Evolutionary conservation across 371 early-diverging fungal species (phyloP).

Genomic region (Racocetra persica): DNA sequence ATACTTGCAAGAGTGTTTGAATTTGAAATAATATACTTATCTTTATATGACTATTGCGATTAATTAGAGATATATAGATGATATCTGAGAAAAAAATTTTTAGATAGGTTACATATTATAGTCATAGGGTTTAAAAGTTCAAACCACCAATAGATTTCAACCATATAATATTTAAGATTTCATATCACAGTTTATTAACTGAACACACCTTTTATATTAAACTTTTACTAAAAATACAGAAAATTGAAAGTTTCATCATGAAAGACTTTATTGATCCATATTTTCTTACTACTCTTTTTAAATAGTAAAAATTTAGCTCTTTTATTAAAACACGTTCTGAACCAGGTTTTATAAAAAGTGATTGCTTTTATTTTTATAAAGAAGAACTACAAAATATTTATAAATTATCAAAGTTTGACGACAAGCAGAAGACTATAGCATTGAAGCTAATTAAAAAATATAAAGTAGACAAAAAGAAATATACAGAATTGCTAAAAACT

Average conservation of each 20-base stretch:
- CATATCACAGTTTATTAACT: too few relatives aligned
- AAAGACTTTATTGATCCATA: too few relatives aligned
- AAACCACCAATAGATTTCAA: too few relatives aligned
- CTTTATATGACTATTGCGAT: not conserved
- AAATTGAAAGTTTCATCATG: too few relatives aligned
- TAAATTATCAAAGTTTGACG: conserved; percentile 1
- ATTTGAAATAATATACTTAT: conserved; percentile 16
- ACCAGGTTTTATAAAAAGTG: conserved; percentile 5
- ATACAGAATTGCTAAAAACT: conserved; percentile 21
- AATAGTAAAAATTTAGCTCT: conserved; percentile 19
- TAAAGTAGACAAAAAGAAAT: conserved; percentile 8
- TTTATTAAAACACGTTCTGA: conserved; percentile 19
- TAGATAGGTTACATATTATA: too few relatives aligned
- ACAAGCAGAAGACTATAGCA: conserved; percentile 12
- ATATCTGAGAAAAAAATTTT: too few relatives aligned
- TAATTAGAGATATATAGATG: too few relatives aligned
- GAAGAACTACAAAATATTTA: conserved; percentile 29
- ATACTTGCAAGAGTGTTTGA: conserved; percentile 22
- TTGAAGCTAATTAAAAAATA: conserved; percentile 25
- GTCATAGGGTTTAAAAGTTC: too few relatives aligned
- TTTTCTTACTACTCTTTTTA: conserved; percentile 9
- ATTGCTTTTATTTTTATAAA: conserved; percentile 17
- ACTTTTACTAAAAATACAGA: too few relatives aligned
- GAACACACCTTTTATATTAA: too few relatives aligned
- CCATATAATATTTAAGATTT: too few relatives aligned